phyloP scores from a whole-genome alignment of 306 rosid genomes.

The Prunus kanzakura region DNA sequence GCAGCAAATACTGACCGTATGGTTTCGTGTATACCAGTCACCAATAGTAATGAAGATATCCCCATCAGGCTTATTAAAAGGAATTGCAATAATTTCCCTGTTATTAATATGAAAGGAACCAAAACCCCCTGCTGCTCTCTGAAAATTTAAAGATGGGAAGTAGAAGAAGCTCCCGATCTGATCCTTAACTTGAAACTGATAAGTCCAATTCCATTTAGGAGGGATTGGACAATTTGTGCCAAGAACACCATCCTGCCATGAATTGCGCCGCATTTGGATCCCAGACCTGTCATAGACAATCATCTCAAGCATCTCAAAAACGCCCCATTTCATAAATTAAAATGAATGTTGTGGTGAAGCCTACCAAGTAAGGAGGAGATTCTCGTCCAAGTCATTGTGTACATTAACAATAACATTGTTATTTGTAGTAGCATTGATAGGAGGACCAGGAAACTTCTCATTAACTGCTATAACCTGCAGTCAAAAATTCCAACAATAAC shows the following conservation, averaged over 20 bases:
- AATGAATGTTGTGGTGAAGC: slow-evolving; percentile 18
- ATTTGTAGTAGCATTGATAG: slow-evolving; percentile 71
- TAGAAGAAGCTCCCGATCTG: slow-evolving; percentile 95
- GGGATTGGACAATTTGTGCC: slow-evolving; percentile 96
- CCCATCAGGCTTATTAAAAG: slow-evolving; percentile 67
- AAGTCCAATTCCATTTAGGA: slow-evolving; percentile 85
- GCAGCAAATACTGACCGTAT: slow-evolving; percentile 49
- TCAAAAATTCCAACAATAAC: slow-evolving; percentile 10
- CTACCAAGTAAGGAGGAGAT: slow-evolving; percentile 76
- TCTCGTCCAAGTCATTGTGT: slow-evolving; percentile 64
- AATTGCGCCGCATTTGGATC: slow-evolving; percentile 67
- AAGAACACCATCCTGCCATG: slow-evolving; percentile 89
- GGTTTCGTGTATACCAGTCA: slow-evolving; percentile 73
- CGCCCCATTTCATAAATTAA: background rate
- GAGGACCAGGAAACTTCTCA: slow-evolving; percentile 74
- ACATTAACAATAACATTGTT: slow-evolving; percentile 66
- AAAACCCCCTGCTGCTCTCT: slow-evolving; percentile 90
- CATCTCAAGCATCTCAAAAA: slow-evolving; percentile 5
- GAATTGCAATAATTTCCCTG: slow-evolving; percentile 50
- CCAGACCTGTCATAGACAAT: slow-evolving; percentile 63
- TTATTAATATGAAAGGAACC: slow-evolving; percentile 71
- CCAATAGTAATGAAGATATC: slow-evolving; percentile 71
- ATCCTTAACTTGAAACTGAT: slow-evolving; percentile 88
- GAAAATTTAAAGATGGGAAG: slow-evolving; percentile 72
- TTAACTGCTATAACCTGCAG: slow-evolving; percentile 77